These are phyloP conservation scores for Grammothele lineata DNA, from an alignment of 768 basidiomycete species.

Conservation along the genomic window DNA sequence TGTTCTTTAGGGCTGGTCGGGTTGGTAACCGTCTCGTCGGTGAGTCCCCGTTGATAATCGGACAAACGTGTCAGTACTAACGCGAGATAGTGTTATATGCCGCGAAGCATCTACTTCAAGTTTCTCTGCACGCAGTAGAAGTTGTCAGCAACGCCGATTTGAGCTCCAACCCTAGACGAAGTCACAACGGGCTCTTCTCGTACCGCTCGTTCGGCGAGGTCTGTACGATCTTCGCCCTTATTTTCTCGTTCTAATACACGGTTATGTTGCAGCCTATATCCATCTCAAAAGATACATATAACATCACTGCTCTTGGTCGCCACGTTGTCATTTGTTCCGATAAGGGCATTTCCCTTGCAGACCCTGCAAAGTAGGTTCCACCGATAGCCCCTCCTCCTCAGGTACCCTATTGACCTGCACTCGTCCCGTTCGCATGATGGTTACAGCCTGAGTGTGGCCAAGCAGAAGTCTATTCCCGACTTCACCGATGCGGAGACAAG, in stretches of 20 bases:
- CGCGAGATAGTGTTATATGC: constrained; percentile 59
- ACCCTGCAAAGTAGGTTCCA: constrained; percentile 68
- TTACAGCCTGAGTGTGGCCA: too few relatives aligned
- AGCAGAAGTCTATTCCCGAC: constrained; percentile 54
- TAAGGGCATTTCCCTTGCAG: constrained; percentile 59
- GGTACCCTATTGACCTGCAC: too few relatives aligned
- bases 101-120: constrained; percentile 56
- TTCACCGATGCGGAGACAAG: constrained; percentile 36
- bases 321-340: constrained; percentile 63
- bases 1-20: constrained; percentile 57
- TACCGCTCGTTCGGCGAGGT: constrained; percentile 71
- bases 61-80: too few relatives aligned
- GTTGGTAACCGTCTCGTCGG: constrained; percentile 53
- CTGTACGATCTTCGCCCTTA: constrained; percentile 18
- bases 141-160: constrained; percentile 39
- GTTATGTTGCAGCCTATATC: constrained; percentile 56
- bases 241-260: too few relatives aligned
- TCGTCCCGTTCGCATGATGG: too few relatives aligned
- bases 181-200: constrained; percentile 26
- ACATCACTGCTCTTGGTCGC: constrained; percentile 55
- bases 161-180: constrained; percentile 33
- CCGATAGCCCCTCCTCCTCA: too few relatives aligned
- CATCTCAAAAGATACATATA: constrained; percentile 66
- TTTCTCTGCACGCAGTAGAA: constrained; percentile 59
- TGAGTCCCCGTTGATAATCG: too few relatives aligned